Conservation (phyloP, 352 stramenopile species). For the Globisporangium orthogonon region DNA sequence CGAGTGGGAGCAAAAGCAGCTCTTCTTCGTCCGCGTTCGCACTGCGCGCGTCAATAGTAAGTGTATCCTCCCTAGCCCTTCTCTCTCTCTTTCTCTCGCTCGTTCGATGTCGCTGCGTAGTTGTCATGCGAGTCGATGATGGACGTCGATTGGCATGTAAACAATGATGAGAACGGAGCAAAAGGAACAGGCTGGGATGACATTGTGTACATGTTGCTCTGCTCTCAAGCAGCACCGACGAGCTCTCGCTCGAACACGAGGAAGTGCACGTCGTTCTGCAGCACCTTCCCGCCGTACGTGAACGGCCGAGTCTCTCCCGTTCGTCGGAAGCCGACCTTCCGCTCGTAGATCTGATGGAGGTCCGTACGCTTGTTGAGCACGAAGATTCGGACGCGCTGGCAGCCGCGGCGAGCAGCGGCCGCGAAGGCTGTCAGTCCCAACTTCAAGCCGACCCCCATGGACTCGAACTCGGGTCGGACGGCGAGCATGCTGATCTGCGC, state of each 20-base stretch:
- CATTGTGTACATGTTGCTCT: neutral
- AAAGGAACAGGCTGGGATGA: too few relatives aligned
- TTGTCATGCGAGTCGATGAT: too few relatives aligned
- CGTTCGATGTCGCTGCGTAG: neutral
- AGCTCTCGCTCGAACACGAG: constrained; percentile 5
- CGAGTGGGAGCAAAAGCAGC: too few relatives aligned
- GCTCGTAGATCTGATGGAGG: constrained; percentile 9
- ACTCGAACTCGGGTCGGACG: constrained; percentile 9
- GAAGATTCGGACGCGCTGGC: constrained; percentile 4
- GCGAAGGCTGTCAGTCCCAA: constrained; percentile 1
- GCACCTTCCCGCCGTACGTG: constrained; percentile 1
- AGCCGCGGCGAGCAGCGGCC: constrained; percentile 3
- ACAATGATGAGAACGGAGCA: too few relatives aligned
- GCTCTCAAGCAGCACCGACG: neutral
- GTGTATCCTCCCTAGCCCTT: too few relatives aligned
- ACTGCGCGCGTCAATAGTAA: too few relatives aligned
- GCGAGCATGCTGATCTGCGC: constrained; percentile 7
- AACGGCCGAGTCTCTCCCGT: constrained; percentile 8
- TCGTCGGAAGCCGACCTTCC: constrained; percentile 2
- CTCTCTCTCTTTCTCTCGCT: neutral
- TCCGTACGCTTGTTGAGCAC: constrained; percentile 11
- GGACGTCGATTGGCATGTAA: too few relatives aligned
- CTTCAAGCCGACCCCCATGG: constrained; percentile 2
- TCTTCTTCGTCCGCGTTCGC: too few relatives aligned
- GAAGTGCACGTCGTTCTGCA: constrained; percentile 10